Evolutionary conservation across 352 stramenopile species (phyloP), one percentile per base, ranked within the genome.

Genomic region (Phytopythium cucurbitacearum): DNA sequence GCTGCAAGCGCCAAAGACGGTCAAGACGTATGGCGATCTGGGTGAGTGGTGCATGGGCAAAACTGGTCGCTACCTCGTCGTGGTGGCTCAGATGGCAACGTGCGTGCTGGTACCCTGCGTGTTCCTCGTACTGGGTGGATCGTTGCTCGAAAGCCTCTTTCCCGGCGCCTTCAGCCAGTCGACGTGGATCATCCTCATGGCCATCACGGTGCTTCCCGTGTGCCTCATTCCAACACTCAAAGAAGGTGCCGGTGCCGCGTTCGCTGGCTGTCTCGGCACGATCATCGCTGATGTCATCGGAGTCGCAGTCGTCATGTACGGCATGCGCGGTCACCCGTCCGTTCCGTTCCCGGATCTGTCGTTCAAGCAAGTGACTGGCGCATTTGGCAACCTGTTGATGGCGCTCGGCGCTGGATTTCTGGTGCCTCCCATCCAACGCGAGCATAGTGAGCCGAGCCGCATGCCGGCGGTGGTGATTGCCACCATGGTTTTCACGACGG

Each of bases 21-120:
- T 80, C 13, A 66, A 67, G 43, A 83, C 72, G 33, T 78, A 63
- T 39, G 64, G 67, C 7, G 72, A 83, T 47, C 55, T 83, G n/a
- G 73, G 72, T 55, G 69, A 83, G 43, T 83, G 71, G 64, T 62
- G 57, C 44, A 64, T 80, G 52, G 72, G 70, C 21, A 68, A 66
- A n/a, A 12, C 43, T 32, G 70, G 67, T 3, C 54, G 72, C 7
- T 83, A 63, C 35, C 41, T 72, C 11, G 56, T 66, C 3, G 45
- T 73, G 9, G 38, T 71, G 13, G 65, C 64, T 9, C 64, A 71
- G 32, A 70, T 73, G 54, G 50, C 37, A 28, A 50, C 56, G 7
- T 80, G 71, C 44, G 37, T 75, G 16, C 45, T 73, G 11, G 36
- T 68, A 0, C 66, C 69, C 28, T 72, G 60, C 7, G 58, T 57